Conservation (phyloP, 495 filamentous ascomycete genomes). For the Aspergillus biplanus region DNA sequence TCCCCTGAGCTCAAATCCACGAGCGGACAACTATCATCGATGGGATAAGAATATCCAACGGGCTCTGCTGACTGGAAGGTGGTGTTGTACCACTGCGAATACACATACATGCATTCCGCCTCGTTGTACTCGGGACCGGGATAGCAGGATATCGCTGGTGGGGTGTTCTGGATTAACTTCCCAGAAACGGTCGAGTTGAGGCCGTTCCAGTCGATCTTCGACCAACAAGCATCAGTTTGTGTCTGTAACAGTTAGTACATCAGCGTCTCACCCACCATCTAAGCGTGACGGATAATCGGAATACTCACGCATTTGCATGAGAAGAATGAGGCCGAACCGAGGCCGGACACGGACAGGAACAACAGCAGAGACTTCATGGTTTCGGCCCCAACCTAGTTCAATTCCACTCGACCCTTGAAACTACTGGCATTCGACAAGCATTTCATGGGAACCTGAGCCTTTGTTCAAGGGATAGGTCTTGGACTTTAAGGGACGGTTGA, state of each 20-base stretch:
- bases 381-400: not conserved
- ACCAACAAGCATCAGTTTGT: conserved; percentile 48
- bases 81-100: conserved; percentile 32
- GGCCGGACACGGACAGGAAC: not conserved
- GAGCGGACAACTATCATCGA: conserved; percentile 32
- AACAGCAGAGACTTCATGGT: not conserved
- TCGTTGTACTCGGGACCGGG: conserved; percentile 33
- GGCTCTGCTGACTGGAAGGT: conserved; percentile 33
- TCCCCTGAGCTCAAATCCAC: conserved; percentile 36
- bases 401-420: not conserved
- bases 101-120: conserved; percentile 29
- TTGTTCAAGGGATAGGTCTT: not conserved
- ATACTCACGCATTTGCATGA: conserved; percentile 20
- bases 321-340: not conserved
- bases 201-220: conserved; percentile 38
- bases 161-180: conserved; percentile 52
- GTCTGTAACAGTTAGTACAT: conserved; percentile 19
- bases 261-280: not conserved
- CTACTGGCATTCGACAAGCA: not conserved
- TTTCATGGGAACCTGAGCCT: not conserved
- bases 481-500: not conserved
- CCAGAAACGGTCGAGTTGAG: conserved; percentile 53
- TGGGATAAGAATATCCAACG: conserved; percentile 37
- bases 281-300: conserved; percentile 2
- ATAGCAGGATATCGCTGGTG: conserved; percentile 62